Evolutionary conservation across 1,139 yeast genomes (phyloP).

Genomic region (Hyphopichia khmerensis): DNA sequence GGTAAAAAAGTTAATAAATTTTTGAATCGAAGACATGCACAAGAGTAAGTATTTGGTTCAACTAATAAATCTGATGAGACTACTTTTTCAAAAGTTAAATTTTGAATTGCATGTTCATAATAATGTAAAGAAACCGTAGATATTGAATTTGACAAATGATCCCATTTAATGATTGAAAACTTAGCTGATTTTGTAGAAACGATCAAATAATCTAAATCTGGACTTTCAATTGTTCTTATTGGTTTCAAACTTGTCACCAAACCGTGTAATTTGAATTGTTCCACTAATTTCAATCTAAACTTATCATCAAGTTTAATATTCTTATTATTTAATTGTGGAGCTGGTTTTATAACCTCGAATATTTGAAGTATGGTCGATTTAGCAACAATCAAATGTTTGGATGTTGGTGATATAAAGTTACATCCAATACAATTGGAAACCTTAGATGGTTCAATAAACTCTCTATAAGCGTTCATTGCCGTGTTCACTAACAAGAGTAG

Average conservation of each 20-base stretch:
- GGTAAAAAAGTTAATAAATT: conserved; percentile 79
- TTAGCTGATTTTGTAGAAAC: conserved; percentile 77
- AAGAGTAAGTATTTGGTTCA: conserved; percentile 61
- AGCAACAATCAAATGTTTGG: conserved; percentile 62
- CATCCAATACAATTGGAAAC: conserved; percentile 65
- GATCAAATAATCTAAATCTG: conserved; percentile 57
- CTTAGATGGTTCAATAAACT: conserved; percentile 75
- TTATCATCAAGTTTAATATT: conserved; percentile 10
- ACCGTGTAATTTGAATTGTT: conserved; percentile 75
- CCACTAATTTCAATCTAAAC: conserved; percentile 50
- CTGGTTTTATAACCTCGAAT: conserved; percentile 42
- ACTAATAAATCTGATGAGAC: conserved; percentile 51
- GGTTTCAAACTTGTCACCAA: conserved; percentile 58
- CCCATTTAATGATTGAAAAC: conserved; percentile 75
- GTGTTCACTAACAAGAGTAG: neutral
- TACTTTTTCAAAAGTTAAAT: conserved; percentile 47
- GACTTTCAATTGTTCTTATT: conserved; percentile 51
- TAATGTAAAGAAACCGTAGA: conserved; percentile 80
- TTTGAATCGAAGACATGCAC: conserved; percentile 65
- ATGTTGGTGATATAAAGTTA: conserved; percentile 52
- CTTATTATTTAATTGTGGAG: conserved; percentile 15
- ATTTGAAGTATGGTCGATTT: conserved; percentile 74
- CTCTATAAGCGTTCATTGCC: conserved; percentile 79
- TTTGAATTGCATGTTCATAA: conserved; percentile 70
- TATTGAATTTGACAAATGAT: conserved; percentile 48